These are phyloP conservation scores for Populus hybrid DNA, from an alignment of 441 rosid genomes.

Conservation along the genomic window DNA sequence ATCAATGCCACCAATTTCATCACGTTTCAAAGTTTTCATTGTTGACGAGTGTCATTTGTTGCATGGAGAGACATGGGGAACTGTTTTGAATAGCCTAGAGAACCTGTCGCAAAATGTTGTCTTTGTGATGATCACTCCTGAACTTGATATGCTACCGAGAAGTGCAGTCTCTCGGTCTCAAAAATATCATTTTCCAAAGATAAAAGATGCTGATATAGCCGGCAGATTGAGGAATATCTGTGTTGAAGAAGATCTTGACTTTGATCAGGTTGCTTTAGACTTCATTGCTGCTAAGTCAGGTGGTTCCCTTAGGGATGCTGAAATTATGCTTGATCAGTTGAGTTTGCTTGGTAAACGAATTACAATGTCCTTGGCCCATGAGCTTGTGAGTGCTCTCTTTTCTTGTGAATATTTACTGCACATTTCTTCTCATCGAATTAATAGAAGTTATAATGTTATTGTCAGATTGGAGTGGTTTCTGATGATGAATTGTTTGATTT, in stretches of 20 bases:
- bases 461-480: slow-evolving; percentile 86
- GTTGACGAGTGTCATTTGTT: slow-evolving; percentile 83
- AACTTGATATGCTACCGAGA: slow-evolving; percentile 70
- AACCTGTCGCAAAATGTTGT: slow-evolving; percentile 56
- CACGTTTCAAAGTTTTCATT: slow-evolving; percentile 67
- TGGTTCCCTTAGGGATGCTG: slow-evolving; percentile 92
- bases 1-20: slow-evolving; percentile 52
- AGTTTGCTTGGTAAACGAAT: slow-evolving; percentile 81
- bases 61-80: slow-evolving; percentile 67
- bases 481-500: slow-evolving; percentile 91
- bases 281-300: slow-evolving; percentile 81
- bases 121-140: slow-evolving; percentile 71
- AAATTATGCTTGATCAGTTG: slow-evolving; percentile 88
- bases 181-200: slow-evolving; percentile 69
- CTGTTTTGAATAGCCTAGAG: slow-evolving; percentile 56
- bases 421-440: slow-evolving; percentile 1
- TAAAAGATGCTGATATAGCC: slow-evolving; percentile 57
- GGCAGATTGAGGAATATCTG: slow-evolving; percentile 62
- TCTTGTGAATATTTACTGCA: background rate
- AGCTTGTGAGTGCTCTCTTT: slow-evolving; percentile 58
- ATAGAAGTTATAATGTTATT: slow-evolving; percentile 14
- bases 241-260: slow-evolving; percentile 62
- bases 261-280: slow-evolving; percentile 67
- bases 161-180: slow-evolving; percentile 70
- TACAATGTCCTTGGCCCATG: slow-evolving; percentile 64